These are phyloP conservation scores for Isabelozyma heimii DNA, from an alignment of 805 yeast species.

Conservation along the genomic window DNA sequence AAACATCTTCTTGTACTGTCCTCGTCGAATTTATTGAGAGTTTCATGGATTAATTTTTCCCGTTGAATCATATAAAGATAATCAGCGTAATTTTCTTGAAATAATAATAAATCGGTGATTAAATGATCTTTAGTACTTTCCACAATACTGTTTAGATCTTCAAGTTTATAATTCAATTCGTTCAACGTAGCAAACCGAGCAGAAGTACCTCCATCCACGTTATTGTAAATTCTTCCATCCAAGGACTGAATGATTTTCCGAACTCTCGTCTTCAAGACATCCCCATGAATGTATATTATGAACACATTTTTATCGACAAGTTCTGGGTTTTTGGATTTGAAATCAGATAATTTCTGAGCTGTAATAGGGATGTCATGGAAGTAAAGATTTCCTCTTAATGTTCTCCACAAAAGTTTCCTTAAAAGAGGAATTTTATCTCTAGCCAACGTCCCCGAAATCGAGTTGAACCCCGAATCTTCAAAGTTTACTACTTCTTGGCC, in stretches of 20 bases:
- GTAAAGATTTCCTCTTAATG: constrained; percentile 40
- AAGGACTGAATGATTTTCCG: constrained; percentile 34
- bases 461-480: constrained; percentile 24
- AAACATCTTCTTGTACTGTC: constrained; percentile 64
- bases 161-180: constrained; percentile 31
- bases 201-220: constrained; percentile 27
- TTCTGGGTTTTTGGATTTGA: constrained; percentile 9
- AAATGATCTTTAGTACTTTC: constrained; percentile 33
- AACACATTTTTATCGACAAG: constrained; percentile 32
- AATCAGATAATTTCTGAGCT: constrained; percentile 14
- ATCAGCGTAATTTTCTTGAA: constrained; percentile 34
- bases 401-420: constrained; percentile 42
- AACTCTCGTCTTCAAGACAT: constrained; percentile 30
- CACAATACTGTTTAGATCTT: constrained; percentile 32
- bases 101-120: constrained; percentile 32
- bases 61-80: constrained; percentile 38
- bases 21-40: constrained; percentile 64
- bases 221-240: constrained; percentile 37
- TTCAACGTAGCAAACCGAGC: constrained; percentile 21
- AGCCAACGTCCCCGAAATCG: constrained; percentile 35
- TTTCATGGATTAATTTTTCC: constrained; percentile 57
- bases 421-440: constrained; percentile 34
- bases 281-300: constrained; percentile 41
- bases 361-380: constrained; percentile 38
- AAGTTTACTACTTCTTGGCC: constrained; percentile 14